Evolutionary conservation across 164 flowering plant genomes (phyloP).

Genomic region (Magnolia changhungtana): DNA sequence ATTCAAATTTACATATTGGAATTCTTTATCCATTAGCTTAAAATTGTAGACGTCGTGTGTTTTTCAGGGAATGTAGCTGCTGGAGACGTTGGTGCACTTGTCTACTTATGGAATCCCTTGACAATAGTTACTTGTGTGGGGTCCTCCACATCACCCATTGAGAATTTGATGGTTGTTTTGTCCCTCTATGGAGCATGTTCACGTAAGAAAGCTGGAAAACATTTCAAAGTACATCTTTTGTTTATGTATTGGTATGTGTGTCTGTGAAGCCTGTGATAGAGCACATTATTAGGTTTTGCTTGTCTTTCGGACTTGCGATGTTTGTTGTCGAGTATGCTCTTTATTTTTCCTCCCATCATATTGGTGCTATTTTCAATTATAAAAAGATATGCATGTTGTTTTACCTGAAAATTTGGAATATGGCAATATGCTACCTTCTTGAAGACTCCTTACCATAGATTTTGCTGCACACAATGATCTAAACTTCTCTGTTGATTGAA

Average conservation of each 20-base stretch:
- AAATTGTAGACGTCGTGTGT: not conserved
- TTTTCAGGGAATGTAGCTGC: slow-evolving; percentile 44
- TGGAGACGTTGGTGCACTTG: slow-evolving; percentile 75
- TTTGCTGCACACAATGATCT: no score
- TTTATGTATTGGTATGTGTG: no score
- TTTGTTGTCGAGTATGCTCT: not conserved
- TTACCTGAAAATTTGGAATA: no score
- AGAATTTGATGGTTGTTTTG: slow-evolving; percentile 57
- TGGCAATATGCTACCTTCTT: not conserved
- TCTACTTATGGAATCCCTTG: slow-evolving; percentile 85
- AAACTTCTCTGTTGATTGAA: no score
- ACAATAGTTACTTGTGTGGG: slow-evolving; percentile 71
- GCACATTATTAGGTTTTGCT: no score
- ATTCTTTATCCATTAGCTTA: not conserved
- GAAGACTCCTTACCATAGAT: not conserved
- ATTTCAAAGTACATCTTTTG: not conserved
- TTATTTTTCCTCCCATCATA: not conserved
- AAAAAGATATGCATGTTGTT: not conserved
- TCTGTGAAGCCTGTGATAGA: no score
- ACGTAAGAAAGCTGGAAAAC: slow-evolving; percentile 39
- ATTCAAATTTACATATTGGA: not conserved
- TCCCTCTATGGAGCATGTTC: slow-evolving; percentile 75
- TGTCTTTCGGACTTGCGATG: no score
- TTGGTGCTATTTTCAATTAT: not conserved
- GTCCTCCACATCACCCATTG: slow-evolving; percentile 66